Evolutionary conservation across 108 stramenopile species (phyloP).

Genomic region (Nitzschia sp.): DNA sequence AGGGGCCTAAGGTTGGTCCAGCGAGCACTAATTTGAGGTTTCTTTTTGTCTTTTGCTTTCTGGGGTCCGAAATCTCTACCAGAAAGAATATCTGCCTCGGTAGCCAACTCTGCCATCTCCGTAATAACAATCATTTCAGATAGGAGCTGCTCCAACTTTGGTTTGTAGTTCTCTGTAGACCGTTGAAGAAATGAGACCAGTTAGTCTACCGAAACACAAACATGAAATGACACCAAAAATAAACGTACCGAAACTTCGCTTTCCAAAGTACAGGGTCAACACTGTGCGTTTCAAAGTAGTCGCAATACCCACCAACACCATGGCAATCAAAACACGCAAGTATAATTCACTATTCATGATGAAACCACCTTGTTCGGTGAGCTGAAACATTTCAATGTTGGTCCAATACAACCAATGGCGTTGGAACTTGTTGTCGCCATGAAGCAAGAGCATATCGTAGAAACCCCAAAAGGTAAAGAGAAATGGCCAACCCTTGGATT

Average conservation of each 20-base stretch:
- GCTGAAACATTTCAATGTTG: conserved; percentile 7
- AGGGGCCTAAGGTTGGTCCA: conserved; percentile 9
- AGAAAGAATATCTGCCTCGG: conserved; percentile 29
- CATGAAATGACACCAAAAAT: conserved; percentile 1
- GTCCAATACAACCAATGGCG: conserved; percentile 69
- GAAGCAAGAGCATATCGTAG: conserved; percentile 56
- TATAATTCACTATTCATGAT: conserved; percentile 49
- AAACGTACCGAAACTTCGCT: conserved; percentile 42
- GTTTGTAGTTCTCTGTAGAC: conserved; percentile 42
- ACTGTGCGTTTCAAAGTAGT: conserved; percentile 63
- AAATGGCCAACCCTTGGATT: conserved; percentile 82
- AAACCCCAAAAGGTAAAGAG: conserved; percentile 56
- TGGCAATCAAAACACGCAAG: conserved; percentile 51
- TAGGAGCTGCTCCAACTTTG: conserved; percentile 49
- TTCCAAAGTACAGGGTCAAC: conserved; percentile 63
- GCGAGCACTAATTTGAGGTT: background rate
- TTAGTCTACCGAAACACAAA: conserved; percentile 26
- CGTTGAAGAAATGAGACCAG: background rate
- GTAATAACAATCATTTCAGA: conserved; percentile 51
- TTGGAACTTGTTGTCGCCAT: conserved; percentile 42
- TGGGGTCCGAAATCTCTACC: background rate
- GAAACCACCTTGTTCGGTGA: conserved; percentile 51
- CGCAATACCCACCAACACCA: conserved; percentile 62
- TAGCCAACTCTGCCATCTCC: conserved; percentile 67
- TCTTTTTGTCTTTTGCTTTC: background rate